These are phyloP conservation scores for Cutaneotrichosporon dermatis DNA, from an alignment of 1,284 basidiomycete species.

Conservation along the genomic window DNA sequence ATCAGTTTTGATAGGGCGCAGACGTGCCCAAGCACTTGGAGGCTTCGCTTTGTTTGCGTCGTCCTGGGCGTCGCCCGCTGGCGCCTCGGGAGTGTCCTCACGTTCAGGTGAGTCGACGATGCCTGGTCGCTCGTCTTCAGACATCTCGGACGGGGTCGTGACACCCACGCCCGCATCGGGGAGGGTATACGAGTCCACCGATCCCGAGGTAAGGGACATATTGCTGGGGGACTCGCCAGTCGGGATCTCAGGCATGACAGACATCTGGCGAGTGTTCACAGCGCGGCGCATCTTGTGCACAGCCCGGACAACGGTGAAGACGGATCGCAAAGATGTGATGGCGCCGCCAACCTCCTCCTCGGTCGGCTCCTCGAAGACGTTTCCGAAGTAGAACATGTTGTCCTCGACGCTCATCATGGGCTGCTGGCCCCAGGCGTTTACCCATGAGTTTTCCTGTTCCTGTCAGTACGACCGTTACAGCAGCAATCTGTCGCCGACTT, in stretches of 20 bases:
- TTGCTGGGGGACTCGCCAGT: slow-evolving; percentile 7
- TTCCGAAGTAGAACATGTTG: slow-evolving; percentile 47
- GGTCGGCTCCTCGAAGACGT: slow-evolving; percentile 49
- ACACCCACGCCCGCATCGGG: slow-evolving; percentile 13
- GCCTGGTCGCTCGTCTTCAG: background rate
- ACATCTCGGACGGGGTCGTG: background rate
- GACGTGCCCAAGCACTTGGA: background rate
- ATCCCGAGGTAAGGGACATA: slow-evolving; percentile 25
- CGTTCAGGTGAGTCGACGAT: background rate
- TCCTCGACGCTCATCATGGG: slow-evolving; percentile 45
- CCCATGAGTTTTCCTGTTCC: slow-evolving; percentile 48
- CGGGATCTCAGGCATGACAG: background rate
- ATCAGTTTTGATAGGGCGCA: slow-evolving; percentile 7
- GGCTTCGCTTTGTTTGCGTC: too few species aligned
- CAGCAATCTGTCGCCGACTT: slow-evolving; percentile 8
- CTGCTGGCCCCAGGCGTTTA: slow-evolving; percentile 40
- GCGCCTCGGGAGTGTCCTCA: background rate
- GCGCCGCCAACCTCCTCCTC: slow-evolving; percentile 47
- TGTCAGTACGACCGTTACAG: background rate
- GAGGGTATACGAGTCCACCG: slow-evolving; percentile 43
- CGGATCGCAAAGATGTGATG: slow-evolving; percentile 38
- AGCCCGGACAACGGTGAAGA: slow-evolving; percentile 48
- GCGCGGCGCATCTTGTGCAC: slow-evolving; percentile 37
- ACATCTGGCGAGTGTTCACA: background rate
- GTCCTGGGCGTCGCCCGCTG: background rate